A percentile compares a stretch with the other conserved stretches of the same genome.
Conservation (phyloP, 192 early-diverging fungal genomes). For the Coemansia sp. region DNA sequence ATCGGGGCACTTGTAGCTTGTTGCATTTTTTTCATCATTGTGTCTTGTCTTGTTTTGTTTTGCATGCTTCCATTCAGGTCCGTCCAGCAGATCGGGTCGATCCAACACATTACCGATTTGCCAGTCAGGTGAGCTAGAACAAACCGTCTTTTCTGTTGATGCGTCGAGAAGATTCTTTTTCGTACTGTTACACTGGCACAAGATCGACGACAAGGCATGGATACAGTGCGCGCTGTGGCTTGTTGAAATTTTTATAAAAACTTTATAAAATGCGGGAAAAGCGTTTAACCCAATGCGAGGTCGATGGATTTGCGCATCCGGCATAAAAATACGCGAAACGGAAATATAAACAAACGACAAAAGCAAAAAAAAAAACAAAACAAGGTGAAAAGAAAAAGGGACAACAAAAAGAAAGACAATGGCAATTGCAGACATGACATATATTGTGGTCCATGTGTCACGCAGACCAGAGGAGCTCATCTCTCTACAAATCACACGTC, state of each 20-base stretch:
- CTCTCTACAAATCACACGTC: background rate
- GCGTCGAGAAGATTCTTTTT: background rate
- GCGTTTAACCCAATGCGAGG: conserved; percentile 1
- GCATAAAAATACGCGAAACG: background rate
- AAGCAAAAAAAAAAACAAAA: background rate
- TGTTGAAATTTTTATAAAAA: background rate
- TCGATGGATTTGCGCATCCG: background rate
- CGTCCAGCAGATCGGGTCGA: conserved; percentile 3
- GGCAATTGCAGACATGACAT: too few relatives aligned
- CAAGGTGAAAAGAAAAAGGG: background rate
- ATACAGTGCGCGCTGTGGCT: background rate
- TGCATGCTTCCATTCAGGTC: background rate
- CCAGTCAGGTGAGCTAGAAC: background rate
- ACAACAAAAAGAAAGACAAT: background rate
- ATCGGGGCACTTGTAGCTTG: background rate
- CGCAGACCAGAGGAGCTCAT: background rate
- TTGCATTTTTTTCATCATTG: background rate
- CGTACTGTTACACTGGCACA: background rate
- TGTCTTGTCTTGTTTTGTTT: background rate
- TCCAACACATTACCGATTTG: background rate
- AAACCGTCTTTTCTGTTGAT: background rate
- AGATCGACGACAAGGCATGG: background rate
- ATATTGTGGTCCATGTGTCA: background rate
- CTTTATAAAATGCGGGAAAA: background rate
- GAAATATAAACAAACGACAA: background rate